These are phyloP conservation scores for Entonaema liquescens DNA, from an alignment of 495 filamentous ascomycete genomes.

Conservation along the genomic window DNA sequence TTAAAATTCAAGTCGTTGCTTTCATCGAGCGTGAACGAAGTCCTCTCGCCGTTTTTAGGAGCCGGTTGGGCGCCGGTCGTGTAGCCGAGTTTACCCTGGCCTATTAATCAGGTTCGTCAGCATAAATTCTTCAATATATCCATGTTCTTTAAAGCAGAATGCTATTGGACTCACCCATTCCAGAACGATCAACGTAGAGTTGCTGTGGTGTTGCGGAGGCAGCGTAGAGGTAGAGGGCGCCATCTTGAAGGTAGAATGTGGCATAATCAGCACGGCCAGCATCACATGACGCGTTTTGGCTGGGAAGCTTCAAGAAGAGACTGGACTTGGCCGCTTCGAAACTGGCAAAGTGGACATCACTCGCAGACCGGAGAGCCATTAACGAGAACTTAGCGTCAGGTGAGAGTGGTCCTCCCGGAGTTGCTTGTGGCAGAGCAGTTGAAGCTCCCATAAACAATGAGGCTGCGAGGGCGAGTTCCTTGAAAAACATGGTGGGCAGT, in stretches of 20 bases:
- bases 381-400: slow-evolving; percentile 50
- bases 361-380: slow-evolving; percentile 58
- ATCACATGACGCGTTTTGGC: slow-evolving; percentile 57
- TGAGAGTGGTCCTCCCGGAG: neutral
- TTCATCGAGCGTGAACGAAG: slow-evolving; percentile 53
- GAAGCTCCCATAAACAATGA: slow-evolving; percentile 16
- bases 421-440: slow-evolving; percentile 13
- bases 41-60: slow-evolving; percentile 54
- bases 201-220: slow-evolving; percentile 53
- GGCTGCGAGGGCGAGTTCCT: slow-evolving; percentile 6
- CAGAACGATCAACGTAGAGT: slow-evolving; percentile 62
- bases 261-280: slow-evolving; percentile 50
- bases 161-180: slow-evolving; percentile 54
- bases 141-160: neutral
- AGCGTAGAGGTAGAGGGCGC: slow-evolving; percentile 57
- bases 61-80: slow-evolving; percentile 51
- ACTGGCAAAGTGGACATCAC: slow-evolving; percentile 53
- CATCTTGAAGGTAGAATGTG: slow-evolving; percentile 59
- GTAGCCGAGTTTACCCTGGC: slow-evolving; percentile 62
- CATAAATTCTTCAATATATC: neutral
- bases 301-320: slow-evolving; percentile 54
- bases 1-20: slow-evolving; percentile 55
- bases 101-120: slow-evolving; percentile 21
- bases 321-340: slow-evolving; percentile 55
- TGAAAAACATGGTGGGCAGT: slow-evolving; percentile 20